Evolutionary conservation across 2,329 filamentous ascomycete species (phyloP), one percentile per base, ranked within the genome.

Genomic region (Tolypocladium endophyticum): DNA sequence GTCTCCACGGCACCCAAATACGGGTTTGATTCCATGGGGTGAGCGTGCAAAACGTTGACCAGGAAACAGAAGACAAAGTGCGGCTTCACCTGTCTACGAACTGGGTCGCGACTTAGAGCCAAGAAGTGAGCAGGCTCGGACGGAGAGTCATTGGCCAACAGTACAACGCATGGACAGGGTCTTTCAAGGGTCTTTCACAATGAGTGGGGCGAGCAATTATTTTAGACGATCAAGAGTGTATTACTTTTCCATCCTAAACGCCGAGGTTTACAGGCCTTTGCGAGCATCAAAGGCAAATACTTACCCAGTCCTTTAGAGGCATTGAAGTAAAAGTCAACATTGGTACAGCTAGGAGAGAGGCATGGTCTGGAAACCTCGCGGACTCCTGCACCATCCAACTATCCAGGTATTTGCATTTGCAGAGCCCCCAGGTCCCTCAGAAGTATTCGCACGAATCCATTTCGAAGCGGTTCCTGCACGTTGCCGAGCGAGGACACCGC

Each of bases 371-470:
- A 36, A 36, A 39, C 4, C 43, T 23, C 43, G 5, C 12, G n/a
- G n/a, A 39, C 11, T 25, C 47, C 39, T 39, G 30, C 57, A 35
- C 50, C 50, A 54, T n/a, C 50, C 30, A 54, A 23, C 50, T 7
- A 14, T 23, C 61, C 62, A 67, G 61, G 63, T 60, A 62, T 61
- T 63, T 64, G 64, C 64, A 61, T 64, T 62, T 57, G 56, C 62
- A 62, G 57, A 73, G 69, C 72, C 72, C 72, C 72, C 72, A 69
- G 72, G 68, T 71, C 70, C 71, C 70, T 70, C 70, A 65, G 69
- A 71, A 70, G 67, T 68, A 69, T 71, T 73, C 70, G 67, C 64
- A 68, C 65, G 68, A 67, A 63, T 70, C 69, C 68, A 63, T 63
- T 71, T 52, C n/a, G 30, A 12, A 52, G 11, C 30, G 50, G 30